Evolutionary conservation across 2,329 filamentous ascomycete species (phyloP).

Genomic region (Cercospora berteroae): DNA sequence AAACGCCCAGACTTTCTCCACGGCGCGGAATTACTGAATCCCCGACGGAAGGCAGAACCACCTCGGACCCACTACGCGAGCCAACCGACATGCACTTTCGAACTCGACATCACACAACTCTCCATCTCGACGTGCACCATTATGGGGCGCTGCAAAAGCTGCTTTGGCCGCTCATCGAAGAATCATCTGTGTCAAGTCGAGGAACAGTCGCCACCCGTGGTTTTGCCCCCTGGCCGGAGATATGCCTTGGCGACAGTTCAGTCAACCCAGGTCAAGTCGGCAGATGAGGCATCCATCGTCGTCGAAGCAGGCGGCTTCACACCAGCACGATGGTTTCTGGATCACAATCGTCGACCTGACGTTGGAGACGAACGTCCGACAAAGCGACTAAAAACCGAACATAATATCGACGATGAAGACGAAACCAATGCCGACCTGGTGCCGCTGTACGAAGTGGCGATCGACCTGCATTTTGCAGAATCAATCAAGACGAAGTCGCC

Average conservation of each 20-base stretch:
- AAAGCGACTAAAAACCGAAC: conserved; percentile 27
- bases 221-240: conserved; percentile 24
- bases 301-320: conserved; percentile 36
- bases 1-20: not conserved
- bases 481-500: conserved; percentile 17
- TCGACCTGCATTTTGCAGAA: conserved; percentile 34
- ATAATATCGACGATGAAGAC: not conserved
- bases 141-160: not conserved
- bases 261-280: conserved; percentile 30
- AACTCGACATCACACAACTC: not conserved
- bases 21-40: not conserved
- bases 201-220: not conserved
- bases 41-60: conserved; percentile 1
- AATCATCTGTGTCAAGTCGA: not conserved
- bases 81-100: not conserved
- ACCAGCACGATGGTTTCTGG: conserved; percentile 35
- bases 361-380: conserved; percentile 24
- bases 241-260: conserved; percentile 29
- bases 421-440: conserved; percentile 15
- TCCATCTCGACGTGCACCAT: not conserved
- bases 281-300: conserved; percentile 30
- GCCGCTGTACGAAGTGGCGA: conserved; percentile 27
- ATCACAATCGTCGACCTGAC: conserved; percentile 21
- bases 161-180: not conserved
- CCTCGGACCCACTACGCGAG: not conserved